Conservation (phyloP, 2,329 filamentous ascomycete species). For the Trichoderma sp. region DNA sequence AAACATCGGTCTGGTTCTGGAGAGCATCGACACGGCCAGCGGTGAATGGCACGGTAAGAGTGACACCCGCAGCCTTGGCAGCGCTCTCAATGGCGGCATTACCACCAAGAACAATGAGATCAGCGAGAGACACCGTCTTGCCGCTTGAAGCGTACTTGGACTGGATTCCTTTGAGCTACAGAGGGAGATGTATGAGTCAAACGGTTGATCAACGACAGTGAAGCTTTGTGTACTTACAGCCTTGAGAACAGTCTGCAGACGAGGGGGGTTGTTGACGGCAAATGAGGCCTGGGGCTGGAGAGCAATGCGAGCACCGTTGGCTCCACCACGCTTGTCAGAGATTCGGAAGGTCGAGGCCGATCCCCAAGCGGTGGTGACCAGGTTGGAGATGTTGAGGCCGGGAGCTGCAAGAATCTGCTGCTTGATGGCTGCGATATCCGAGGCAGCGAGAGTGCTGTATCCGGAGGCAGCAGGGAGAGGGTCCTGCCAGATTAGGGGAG, state of each 20-base stretch:
- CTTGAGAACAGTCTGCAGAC: constrained; percentile 61
- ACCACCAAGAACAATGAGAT: constrained; percentile 73
- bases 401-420: constrained; percentile 60
- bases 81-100: constrained; percentile 71
- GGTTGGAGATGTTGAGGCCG: constrained; percentile 59
- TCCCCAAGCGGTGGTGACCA: constrained; percentile 68
- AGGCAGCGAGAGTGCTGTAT: constrained; percentile 59
- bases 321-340: constrained; percentile 77
- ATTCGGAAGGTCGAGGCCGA: constrained; percentile 71
- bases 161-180: constrained; percentile 51
- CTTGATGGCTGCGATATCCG: constrained; percentile 67
- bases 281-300: constrained; percentile 71
- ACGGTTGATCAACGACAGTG: too few species aligned
- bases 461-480: constrained; percentile 59
- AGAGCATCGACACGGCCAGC: constrained; percentile 71
- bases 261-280: constrained; percentile 70
- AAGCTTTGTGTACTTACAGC: constrained; percentile 36
- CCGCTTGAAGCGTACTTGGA: constrained; percentile 60
- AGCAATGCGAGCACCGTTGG: constrained; percentile 76
- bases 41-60: constrained; percentile 67
- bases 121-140: constrained; percentile 74
- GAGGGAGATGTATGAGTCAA: background rate
- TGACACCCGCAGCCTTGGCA: constrained; percentile 46
- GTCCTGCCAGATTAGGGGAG: constrained; percentile 68
- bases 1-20: constrained; percentile 68